A percentile compares a stretch with the other conserved stretches of the same genome.
These are phyloP conservation scores for Piper betle DNA, from an alignment of 164 flowering plant species.

Conservation along the genomic window DNA sequence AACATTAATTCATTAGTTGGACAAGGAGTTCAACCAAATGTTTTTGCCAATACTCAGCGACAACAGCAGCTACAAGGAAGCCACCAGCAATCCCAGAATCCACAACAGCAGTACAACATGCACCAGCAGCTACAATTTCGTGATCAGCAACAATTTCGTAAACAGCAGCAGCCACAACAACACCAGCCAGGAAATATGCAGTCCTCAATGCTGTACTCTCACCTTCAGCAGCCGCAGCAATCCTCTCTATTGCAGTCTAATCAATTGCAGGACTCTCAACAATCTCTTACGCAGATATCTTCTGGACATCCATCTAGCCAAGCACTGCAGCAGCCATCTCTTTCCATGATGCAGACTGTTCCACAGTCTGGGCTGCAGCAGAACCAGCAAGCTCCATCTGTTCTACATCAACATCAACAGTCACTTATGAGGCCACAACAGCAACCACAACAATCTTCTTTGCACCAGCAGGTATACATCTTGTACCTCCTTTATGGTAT, in stretches of 20 bases:
- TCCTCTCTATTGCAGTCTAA: constrained; percentile 11
- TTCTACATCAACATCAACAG: constrained; percentile 60
- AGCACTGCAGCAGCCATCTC: constrained; percentile 31
- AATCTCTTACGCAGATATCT: constrained; percentile 41
- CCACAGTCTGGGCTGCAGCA: constrained; percentile 40
- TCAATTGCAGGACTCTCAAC: constrained; percentile 61
- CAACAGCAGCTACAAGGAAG: constrained; percentile 46
- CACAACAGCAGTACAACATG: constrained; percentile 26
- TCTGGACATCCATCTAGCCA: constrained; percentile 24
- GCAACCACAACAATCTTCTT: constrained; percentile 26
- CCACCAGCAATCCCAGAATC: constrained; percentile 18
- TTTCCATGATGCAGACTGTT: constrained; percentile 41
- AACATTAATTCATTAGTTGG: constrained; percentile 40
- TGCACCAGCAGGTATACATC: constrained; percentile 39
- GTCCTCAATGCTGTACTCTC: too few species aligned
- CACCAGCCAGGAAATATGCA: too few species aligned
- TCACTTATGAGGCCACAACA: constrained; percentile 40
- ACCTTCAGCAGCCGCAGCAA: too few species aligned
- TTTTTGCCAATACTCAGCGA: constrained; percentile 54
- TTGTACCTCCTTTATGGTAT: too few species aligned
- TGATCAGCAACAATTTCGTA: too few species aligned
- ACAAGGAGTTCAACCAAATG: constrained; percentile 41
- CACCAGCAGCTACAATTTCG: constrained; percentile 30
- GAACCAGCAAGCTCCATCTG: constrained; percentile 47
- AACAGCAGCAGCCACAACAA: constrained; percentile 34